Evolutionary conservation across 2,329 filamentous ascomycete genomes (phyloP), one percentile per base, ranked within the genome.

Genomic region (Fusarium foetens): DNA sequence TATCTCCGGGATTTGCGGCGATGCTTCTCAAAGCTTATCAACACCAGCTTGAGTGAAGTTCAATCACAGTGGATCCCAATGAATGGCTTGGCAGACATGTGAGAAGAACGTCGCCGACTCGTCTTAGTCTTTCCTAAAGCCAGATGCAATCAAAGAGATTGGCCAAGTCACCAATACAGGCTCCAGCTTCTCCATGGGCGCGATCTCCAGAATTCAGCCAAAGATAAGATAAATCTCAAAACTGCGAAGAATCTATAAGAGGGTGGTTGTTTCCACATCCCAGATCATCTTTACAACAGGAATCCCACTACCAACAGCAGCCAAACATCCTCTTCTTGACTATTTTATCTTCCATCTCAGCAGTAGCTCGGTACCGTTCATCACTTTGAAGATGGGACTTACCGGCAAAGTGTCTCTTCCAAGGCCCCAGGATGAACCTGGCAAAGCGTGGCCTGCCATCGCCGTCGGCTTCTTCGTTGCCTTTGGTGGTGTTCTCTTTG

Each of bases 401-500:
- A 0, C 29, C 1, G 2, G 41, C 14, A 58, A 58, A 36, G 8
- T 6, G 5, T 58, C 54, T 46, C 54, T 48, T 58, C 19, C 23
- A 9, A 58, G 54, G 14, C 54, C 54, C 10, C 41, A 25, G 3
- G 75, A 81, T 23, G 86, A 86, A 70, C 83, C 86, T 31, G 90
- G 90, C 72, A 87, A 86, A 75, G 80, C 88, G 75, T 90, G 88
- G 88, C 88, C 88, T 13, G 88, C 88, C 71, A 90, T 90, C 66
- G 78, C 81, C 65, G 87, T 91, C 66, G 89, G 89, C 71, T 74
- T 88, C 68, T 91, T 91, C n/a, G 73, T 75, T 7, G 73, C 73
- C 39, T 75, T 76, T 46, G 73, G 73, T 36, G 73, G 73, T 65
- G 69, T 75, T n/a, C 69, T 75, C n/a, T 75, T 68, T 10, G 73